Conservation (phyloP, 805 yeast species). For the Danielozyma ontarioensis region DNA sequence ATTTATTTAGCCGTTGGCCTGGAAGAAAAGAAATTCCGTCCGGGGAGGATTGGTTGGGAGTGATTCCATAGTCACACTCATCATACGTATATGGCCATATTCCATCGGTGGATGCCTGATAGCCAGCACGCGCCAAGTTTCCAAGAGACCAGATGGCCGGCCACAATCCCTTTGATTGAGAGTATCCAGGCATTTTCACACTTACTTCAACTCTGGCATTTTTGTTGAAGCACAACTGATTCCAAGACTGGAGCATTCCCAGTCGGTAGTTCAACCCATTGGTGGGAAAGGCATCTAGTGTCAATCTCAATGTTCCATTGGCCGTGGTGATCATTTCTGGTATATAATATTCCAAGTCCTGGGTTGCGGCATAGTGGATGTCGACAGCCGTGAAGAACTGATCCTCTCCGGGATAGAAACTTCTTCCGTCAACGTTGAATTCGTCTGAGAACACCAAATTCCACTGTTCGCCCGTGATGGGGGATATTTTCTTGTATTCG, state of each 20-base stretch:
- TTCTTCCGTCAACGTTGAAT: conserved; percentile 83
- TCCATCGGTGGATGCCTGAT: conserved; percentile 80
- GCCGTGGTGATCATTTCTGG: conserved; percentile 84
- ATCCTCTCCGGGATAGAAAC: conserved; percentile 87
- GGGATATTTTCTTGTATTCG: not conserved
- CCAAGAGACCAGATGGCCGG: conserved; percentile 97
- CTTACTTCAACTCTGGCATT: conserved; percentile 77
- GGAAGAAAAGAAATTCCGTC: conserved; percentile 87
- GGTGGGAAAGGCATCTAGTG: conserved; percentile 77
- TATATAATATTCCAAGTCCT: conserved; percentile 90
- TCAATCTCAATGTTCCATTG: conserved; percentile 63
- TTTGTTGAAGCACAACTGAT: conserved; percentile 72
- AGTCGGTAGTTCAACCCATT: conserved; percentile 79
- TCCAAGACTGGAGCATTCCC: conserved; percentile 93
- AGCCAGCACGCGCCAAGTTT: conserved; percentile 89
- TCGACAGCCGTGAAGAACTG: conserved; percentile 88
- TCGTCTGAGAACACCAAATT: conserved; percentile 83
- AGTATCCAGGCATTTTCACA: conserved; percentile 73
- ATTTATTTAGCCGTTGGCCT: conserved; percentile 72
- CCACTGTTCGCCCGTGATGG: conserved; percentile 37
- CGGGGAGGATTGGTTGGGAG: conserved; percentile 84
- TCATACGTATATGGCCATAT: conserved; percentile 93
- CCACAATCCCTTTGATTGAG: conserved; percentile 81
- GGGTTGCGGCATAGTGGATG: conserved; percentile 79
- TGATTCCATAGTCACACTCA: conserved; percentile 88